phyloP scores from a whole-genome alignment of 2,329 filamentous ascomycete species.

The Dactylellina parvicollis region DNA sequence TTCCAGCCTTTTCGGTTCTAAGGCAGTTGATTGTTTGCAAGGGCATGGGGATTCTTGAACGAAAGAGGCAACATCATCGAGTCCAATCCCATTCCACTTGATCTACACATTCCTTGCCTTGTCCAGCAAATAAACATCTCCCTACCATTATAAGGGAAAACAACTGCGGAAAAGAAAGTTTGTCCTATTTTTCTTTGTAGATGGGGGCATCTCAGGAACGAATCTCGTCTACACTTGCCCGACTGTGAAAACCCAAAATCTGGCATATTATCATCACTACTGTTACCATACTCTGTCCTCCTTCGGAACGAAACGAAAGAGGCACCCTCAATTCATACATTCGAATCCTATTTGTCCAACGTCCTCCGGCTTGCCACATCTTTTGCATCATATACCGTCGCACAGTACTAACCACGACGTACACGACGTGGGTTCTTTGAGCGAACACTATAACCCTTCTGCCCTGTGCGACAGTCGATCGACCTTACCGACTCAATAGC shows the following conservation, averaged over 20 bases:
- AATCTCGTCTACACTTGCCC: conserved; percentile 51
- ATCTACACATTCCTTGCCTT: conserved; percentile 53
- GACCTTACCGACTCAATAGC: conserved; percentile 32
- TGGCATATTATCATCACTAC: conserved; percentile 7
- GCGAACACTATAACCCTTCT: conserved; percentile 51
- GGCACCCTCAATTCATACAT: background rate
- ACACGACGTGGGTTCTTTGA: conserved; percentile 47
- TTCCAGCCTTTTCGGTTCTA: conserved; percentile 25
- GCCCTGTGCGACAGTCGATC: conserved; percentile 38
- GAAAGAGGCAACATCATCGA: conserved; percentile 51
- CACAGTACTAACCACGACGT: too few species aligned
- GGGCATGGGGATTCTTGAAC: conserved; percentile 48
- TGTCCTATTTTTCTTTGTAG: background rate
- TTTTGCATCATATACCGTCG: conserved; percentile 41
- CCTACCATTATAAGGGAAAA: conserved; percentile 5
- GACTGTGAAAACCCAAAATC: conserved; percentile 20
- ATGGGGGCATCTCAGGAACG: conserved; percentile 37
- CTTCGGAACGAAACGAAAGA: background rate
- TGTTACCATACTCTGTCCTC: conserved; percentile 3
- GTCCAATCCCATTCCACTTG: conserved; percentile 46
- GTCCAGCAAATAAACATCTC: conserved; percentile 44
- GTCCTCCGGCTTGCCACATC: conserved; percentile 46
- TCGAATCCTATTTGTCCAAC: conserved; percentile 37
- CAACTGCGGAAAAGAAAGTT: background rate
- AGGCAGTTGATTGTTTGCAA: conserved; percentile 20